These are phyloP conservation scores for Trichosporon sp. DNA, from an alignment of 1,284 basidiomycete genomes.

Conservation along the genomic window DNA sequence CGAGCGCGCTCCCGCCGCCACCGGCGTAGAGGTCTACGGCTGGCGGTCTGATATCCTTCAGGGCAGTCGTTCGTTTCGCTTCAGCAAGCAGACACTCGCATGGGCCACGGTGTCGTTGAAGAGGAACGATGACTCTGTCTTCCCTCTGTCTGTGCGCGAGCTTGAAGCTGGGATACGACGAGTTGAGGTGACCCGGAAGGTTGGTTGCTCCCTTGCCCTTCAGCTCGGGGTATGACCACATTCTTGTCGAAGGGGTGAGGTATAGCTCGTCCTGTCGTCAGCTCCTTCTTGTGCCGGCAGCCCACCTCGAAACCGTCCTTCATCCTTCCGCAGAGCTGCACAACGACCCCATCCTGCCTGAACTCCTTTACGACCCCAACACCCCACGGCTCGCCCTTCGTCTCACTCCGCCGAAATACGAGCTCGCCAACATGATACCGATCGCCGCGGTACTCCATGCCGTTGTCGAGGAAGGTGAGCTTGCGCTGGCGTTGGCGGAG, in stretches of 20 bases:
- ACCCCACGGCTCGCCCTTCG: conserved; percentile 27
- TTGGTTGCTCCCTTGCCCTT: conserved; percentile 14
- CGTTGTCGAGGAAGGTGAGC: not conserved
- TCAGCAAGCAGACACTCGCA: conserved; percentile 12
- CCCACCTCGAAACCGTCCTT: conserved; percentile 22
- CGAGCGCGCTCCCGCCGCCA: conserved; percentile 39
- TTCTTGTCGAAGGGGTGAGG: conserved; percentile 4
- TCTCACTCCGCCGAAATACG: conserved; percentile 30
- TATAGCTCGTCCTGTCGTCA: conserved; percentile 25
- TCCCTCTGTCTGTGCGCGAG: not conserved
- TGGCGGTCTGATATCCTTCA: conserved; percentile 23
- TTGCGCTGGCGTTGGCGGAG: not conserved
- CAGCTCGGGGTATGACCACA: not conserved
- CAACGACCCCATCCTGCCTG: not conserved
- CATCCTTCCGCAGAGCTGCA: conserved; percentile 18
- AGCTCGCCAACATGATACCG: conserved; percentile 34
- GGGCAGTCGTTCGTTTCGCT: not conserved
- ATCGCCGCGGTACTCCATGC: conserved; percentile 16
- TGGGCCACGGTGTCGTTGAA: not conserved
- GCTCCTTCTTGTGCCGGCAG: not conserved
- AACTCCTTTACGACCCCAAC: conserved; percentile 25
- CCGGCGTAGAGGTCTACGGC: conserved; percentile 45
- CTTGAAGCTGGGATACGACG: not conserved
- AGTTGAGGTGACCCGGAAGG: not conserved
- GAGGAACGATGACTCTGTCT: not conserved